Evolutionary conservation across 805 yeast genomes (phyloP).

Genomic region (Isabelozyma rhagii): DNA sequence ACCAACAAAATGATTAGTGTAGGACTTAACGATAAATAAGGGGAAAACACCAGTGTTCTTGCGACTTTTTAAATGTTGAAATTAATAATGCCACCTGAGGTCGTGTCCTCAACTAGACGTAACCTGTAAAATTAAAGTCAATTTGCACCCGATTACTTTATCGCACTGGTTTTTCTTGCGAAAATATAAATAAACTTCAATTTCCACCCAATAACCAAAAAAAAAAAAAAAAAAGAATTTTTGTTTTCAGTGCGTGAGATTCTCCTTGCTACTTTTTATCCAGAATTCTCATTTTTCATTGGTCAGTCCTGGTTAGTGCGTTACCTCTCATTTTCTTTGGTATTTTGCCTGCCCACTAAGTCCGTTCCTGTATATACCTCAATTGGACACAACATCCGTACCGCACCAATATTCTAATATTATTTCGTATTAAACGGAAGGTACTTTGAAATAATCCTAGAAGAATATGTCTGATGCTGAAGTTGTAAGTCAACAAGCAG

Average conservation of each 20-base stretch:
- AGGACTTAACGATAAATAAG: neutral
- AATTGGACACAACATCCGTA: neutral
- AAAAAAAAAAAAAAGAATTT: neutral
- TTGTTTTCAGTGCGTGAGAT: neutral
- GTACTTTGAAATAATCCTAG: neutral
- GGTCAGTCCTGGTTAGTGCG: neutral
- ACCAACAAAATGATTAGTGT: too few relatives aligned
- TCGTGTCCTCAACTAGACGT: neutral
- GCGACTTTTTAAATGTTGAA: too few relatives aligned
- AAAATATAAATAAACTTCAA: slow-evolving; percentile 1
- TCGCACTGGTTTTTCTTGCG: neutral
- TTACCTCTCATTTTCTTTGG: neutral
- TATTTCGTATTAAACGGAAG: too few relatives aligned
- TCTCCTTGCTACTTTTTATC: neutral
- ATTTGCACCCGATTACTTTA: neutral
- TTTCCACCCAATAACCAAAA: slow-evolving; percentile 1
- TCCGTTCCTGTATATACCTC: neutral
- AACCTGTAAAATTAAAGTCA: neutral
- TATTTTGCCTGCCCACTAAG: neutral
- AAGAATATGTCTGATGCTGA: slow-evolving; percentile 23
- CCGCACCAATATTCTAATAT: neutral
- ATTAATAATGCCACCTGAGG: neutral
- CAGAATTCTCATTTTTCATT: neutral
- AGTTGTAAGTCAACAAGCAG: slow-evolving; percentile 18
- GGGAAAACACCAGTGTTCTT: neutral